Evolutionary conservation across 176 grass and related monocot genomes (phyloP).

Genomic region (Carex kokanica): DNA sequence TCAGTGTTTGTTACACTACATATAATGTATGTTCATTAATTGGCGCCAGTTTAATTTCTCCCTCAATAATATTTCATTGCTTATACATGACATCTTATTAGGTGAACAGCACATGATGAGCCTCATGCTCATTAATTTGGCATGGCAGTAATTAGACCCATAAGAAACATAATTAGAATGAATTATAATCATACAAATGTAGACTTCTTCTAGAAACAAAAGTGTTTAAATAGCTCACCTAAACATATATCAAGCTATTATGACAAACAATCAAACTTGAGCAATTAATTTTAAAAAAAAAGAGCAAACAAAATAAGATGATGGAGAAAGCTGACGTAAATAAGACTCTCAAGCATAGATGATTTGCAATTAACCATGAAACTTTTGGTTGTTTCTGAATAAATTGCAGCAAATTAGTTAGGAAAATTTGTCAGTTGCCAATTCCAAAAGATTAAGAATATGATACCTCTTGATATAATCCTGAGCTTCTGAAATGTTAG

Average conservation of each 20-base stretch:
- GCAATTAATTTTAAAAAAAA: neutral
- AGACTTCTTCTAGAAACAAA: neutral
- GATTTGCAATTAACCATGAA: no score
- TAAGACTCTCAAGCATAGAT: neutral
- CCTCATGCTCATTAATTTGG: neutral
- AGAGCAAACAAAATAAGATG: neutral
- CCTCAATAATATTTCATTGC: neutral
- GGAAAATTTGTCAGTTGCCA: neutral
- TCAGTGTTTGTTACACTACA: no score
- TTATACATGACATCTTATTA: neutral
- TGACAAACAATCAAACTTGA: no score
- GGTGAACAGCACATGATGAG: neutral
- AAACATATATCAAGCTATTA: neutral
- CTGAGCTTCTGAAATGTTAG: no score
- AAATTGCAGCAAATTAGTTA: neutral
- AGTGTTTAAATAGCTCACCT: neutral
- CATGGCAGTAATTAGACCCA: neutral
- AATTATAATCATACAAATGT: neutral
- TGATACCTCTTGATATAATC: no score
- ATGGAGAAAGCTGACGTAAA: neutral
- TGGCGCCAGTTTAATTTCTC: neutral
- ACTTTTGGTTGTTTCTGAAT: neutral
- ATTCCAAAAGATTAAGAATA: no score
- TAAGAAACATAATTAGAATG: neutral
- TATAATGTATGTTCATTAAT: neutral